A percentile compares a stretch with the other conserved stretches of the same genome.
These are phyloP conservation scores for Oryza meridionalis DNA, from an alignment of 176 grass and related monocot species.

Conservation along the genomic window DNA sequence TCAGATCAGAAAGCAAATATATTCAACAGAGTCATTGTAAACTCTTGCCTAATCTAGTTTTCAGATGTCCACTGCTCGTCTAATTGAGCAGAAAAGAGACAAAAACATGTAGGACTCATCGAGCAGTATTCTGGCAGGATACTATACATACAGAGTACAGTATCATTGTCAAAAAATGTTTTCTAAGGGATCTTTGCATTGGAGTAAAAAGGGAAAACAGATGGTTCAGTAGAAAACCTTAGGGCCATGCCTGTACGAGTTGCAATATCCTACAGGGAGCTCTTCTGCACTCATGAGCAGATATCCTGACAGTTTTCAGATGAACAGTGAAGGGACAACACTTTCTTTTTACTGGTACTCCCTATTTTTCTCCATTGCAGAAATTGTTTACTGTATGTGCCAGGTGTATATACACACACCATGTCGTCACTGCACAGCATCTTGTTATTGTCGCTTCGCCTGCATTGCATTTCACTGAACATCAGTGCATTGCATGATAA, in stretches of 20 bases:
- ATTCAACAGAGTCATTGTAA: neutral
- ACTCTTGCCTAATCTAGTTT: neutral
- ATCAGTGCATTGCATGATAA: neutral
- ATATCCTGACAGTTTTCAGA: constrained; percentile 17
- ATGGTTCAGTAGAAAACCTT: neutral
- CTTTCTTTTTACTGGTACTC: neutral
- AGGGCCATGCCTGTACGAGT: neutral
- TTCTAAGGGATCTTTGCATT: neutral
- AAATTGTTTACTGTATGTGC: neutral
- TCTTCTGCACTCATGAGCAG: neutral
- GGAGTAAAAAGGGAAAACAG: neutral
- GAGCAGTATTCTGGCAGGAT: neutral
- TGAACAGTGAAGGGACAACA: neutral
- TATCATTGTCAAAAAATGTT: neutral
- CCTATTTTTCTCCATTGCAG: neutral
- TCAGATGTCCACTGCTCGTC: neutral
- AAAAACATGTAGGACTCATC: neutral
- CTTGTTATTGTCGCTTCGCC: neutral
- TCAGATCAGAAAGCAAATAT: neutral
- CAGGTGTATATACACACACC: neutral
- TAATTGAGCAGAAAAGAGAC: neutral
- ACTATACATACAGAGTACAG: neutral
- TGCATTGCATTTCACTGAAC: neutral
- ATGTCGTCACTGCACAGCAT: neutral
- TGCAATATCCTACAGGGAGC: neutral